A percentile compares a stretch with the other conserved stretches of the same genome.
Evolutionary conservation across 2,329 filamentous ascomycete species (phyloP).

Genomic region (Erysiphe pulchra): DNA sequence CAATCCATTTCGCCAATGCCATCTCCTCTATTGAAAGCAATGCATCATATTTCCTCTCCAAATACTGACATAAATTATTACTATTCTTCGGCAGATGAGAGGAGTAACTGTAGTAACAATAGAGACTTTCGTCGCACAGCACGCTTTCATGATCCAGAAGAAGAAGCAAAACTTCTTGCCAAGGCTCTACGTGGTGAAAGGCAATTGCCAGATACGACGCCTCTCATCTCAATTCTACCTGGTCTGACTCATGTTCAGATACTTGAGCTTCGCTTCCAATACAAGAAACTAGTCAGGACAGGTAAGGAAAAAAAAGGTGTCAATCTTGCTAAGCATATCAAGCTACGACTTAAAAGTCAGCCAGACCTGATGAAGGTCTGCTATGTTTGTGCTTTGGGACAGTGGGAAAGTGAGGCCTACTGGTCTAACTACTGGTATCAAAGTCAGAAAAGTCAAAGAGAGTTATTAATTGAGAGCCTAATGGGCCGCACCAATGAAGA

Average conservation of each 20-base stretch:
- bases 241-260: constrained; percentile 69
- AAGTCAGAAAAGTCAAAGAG: constrained; percentile 55
- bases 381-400: constrained; percentile 70
- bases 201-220: constrained; percentile 34
- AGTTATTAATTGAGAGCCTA: constrained; percentile 75
- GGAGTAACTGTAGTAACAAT: constrained; percentile 16
- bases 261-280: constrained; percentile 61
- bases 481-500: constrained; percentile 83
- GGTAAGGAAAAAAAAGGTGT: constrained; percentile 48
- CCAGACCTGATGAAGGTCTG: constrained; percentile 69
- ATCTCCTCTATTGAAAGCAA: constrained; percentile 39
- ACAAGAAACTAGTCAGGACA: constrained; percentile 73
- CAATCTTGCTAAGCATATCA: constrained; percentile 69
- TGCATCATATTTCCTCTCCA: constrained; percentile 18
- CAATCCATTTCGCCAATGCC: constrained; percentile 91
- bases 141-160: constrained; percentile 63
- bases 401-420: constrained; percentile 83
- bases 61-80: constrained; percentile 27
- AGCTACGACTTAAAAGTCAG: constrained; percentile 46
- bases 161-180: constrained; percentile 53
- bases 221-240: constrained; percentile 64
- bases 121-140: constrained; percentile 24
- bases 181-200: constrained; percentile 37
- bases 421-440: constrained; percentile 99
- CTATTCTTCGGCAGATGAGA: constrained; percentile 23